Evolutionary conservation across 2,329 filamentous ascomycete genomes (phyloP), one percentile per base, ranked within the genome.

Genomic region (Diaporthe australafricana): DNA sequence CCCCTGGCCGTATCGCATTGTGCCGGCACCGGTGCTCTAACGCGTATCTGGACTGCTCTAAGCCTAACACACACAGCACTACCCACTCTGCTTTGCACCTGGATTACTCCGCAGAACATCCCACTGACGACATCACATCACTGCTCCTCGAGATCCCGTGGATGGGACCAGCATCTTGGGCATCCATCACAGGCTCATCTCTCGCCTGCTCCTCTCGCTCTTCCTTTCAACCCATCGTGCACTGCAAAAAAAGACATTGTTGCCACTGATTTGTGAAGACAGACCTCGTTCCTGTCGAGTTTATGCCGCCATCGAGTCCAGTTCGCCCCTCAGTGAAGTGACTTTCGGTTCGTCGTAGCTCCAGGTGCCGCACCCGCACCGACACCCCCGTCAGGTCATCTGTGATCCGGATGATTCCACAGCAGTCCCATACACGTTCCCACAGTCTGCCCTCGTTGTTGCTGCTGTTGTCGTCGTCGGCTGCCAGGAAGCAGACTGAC

Each of bases 401-500:
- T 40, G 67, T 35, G 53, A 60, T 42, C 38, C 40, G 45, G 53
- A 69, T 30, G 67, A 60, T 69, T 42, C 42, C 32, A 60, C 42
- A 45, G 45, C 55, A 47, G 32, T 40, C 25, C n/a, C 45, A 30
- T 17, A 42, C 42, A 52, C 32, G 32, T 17, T 30, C 22, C 53
- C 42, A 60, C 66, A 60, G 16, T 40, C 53, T 38, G 45, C 45
- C 27, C 60, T 50, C 30, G 45, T 50, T 65, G 60, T 30, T 38
- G 45, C 16, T 38, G 8, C 45, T 25, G 16, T 11, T n/a, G 40
- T 65, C 45, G 42, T 32, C 16, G 27, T 27, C 30, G 60, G 45
- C 60, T 65, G 60, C 60, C 60, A 65, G 60, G 60, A 65, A 65
- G 60, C 60, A 65, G 45, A 48, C n/a, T 16, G 60, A 65, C 45